phyloP scores from a whole-genome alignment of 2,329 filamentous ascomycete species.

The Parafenestella ontariensis region DNA sequence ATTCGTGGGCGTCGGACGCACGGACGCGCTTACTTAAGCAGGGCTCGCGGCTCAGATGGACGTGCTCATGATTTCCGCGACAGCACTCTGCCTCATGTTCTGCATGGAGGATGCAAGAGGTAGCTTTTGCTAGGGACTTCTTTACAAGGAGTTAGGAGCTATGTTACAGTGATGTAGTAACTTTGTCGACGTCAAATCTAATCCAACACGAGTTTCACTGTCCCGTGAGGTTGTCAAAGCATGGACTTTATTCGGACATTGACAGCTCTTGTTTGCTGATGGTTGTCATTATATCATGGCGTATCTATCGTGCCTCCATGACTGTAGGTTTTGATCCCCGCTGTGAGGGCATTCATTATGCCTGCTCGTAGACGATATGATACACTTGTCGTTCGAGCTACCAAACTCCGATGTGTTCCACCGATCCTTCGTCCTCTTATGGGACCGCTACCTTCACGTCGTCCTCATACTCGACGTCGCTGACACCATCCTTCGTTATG shows the following conservation, averaged over 20 bases:
- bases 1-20: constrained; percentile 9
- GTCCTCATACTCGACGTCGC: constrained; percentile 85
- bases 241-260: too few relatives aligned
- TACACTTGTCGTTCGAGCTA: constrained; percentile 13
- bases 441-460: constrained; percentile 72
- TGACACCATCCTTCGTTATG: constrained; percentile 91
- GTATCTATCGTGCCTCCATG: constrained; percentile 1
- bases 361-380: neutral
- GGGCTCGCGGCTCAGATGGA: neutral
- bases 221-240: too few relatives aligned
- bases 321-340: neutral
- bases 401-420: constrained; percentile 8
- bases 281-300: constrained; percentile 9
- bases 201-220: too few relatives aligned
- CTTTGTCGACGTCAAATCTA: too few relatives aligned
- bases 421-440: constrained; percentile 43
- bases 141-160: too few relatives aligned
- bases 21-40: neutral
- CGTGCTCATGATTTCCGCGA: neutral
- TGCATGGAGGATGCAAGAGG: neutral
- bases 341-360: neutral
- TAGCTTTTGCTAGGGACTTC: too few relatives aligned
- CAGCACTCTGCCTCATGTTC: neutral
- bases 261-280: constrained; percentile 1
- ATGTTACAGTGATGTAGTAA: too few relatives aligned